These are phyloP conservation scores for Trametes cingulata DNA, from an alignment of 768 basidiomycete species.

Conservation along the genomic window DNA sequence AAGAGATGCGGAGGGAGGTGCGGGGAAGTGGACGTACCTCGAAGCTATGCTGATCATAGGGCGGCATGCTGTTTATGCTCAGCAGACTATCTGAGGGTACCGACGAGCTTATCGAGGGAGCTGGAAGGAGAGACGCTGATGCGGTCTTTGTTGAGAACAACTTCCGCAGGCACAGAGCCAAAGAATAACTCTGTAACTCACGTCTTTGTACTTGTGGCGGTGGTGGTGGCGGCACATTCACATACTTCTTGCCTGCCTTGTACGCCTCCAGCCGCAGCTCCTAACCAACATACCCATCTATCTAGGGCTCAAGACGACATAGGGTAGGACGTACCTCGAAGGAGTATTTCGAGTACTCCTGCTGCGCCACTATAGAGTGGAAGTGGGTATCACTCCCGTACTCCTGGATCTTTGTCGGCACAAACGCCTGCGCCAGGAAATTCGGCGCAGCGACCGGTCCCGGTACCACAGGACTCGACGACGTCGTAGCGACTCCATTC, in stretches of 20 bases:
- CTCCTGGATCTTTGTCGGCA: background rate
- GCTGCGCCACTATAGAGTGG: slow-evolving; percentile 22
- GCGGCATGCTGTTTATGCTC: slow-evolving; percentile 38
- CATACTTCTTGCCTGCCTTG: slow-evolving; percentile 13
- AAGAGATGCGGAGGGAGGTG: background rate
- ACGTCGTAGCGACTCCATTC: slow-evolving; percentile 5
- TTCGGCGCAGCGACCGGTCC: background rate
- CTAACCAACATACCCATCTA: background rate
- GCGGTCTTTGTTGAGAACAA: background rate
- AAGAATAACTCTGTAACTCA: background rate
- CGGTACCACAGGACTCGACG: background rate
- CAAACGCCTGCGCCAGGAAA: slow-evolving; percentile 13
- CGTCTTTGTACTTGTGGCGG: background rate
- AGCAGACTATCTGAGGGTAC: slow-evolving; percentile 34
- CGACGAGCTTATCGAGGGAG: slow-evolving; percentile 2
- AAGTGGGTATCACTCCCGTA: slow-evolving; percentile 3
- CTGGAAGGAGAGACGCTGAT: slow-evolving; percentile 23
- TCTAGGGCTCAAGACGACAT: too few relatives aligned
- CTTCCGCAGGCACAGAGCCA: background rate
- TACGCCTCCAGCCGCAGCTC: slow-evolving; percentile 22
- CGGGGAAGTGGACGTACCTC: slow-evolving; percentile 41
- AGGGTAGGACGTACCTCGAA: slow-evolving; percentile 23
- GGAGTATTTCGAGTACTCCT: slow-evolving; percentile 29
- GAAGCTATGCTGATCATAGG: slow-evolving; percentile 46
- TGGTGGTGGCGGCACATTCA: slow-evolving; percentile 2